Evolutionary conservation across 495 filamentous ascomycete species (phyloP), one percentile per base, ranked within the genome.

Genomic region (Tuber brumale): DNA sequence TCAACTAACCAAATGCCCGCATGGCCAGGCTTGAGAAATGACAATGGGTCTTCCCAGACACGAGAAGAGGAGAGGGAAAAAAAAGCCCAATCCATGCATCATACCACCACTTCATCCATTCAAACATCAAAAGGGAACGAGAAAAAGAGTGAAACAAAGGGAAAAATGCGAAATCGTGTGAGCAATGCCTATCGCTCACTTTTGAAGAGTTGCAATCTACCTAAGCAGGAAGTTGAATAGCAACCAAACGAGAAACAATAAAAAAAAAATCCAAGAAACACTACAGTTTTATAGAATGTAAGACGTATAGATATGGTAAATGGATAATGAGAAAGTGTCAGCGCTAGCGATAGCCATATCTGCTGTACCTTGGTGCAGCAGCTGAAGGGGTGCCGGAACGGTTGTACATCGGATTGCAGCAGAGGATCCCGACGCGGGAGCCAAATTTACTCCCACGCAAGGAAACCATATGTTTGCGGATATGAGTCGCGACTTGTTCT

Each of bases 401-500:
- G 77, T 79, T 81, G 71, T 83, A 83, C 73, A 83, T 81, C 10
- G 94, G 95, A 82, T 97, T 98, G 86, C 93, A 97, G 85, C 96
- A 98, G 75, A 98, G 92, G 94, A 98, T 97, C 71, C 95, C 95
- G 69, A 98, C 95, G 72, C 95, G 93, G 75, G 95, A 97, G 75
- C 95, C 95, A 84, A 97, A 99, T 83, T 99, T 99, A 79, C 95
- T 98, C 69, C 95, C 95, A 75, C 95, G 94, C 48, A 99, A 90
- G 76, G 96, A 98, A 41, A 99, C 95, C 95, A 99, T 99, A 85
- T 99, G 95, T 86, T 99, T 99, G 78, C 94, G 91, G 80, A 99
- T 94, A 83, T 99, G 96, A 48, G 88, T 90, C 42, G 94, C 93
- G 74, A 98, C 95, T 75, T 97, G 87, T 82, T 99, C 95, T 77